Evolutionary conservation across 2,329 filamentous ascomycete genomes (phyloP).

Genomic region (Nothomitra cinnamomea): DNA sequence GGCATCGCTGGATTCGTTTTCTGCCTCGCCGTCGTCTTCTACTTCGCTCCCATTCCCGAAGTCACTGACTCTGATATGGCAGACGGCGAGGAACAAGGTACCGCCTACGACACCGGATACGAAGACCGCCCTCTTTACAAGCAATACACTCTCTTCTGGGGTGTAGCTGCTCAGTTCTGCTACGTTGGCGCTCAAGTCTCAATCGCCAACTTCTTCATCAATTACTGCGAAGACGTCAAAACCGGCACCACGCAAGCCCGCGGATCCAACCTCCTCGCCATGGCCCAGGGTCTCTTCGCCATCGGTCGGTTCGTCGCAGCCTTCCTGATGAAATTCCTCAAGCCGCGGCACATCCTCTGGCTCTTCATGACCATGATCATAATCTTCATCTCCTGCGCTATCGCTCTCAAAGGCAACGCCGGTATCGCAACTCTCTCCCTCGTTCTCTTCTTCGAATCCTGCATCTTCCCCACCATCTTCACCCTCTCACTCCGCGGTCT

Average conservation of each 20-base stretch:
- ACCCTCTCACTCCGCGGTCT: conserved; percentile 61
- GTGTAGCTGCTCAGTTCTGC: conserved; percentile 59
- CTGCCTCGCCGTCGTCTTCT: conserved; percentile 47
- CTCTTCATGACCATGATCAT: conserved; percentile 47
- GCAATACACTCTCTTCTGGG: conserved; percentile 62
- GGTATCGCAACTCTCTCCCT: conserved; percentile 47
- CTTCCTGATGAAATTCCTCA: conserved; percentile 46
- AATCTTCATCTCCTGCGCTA: conserved; percentile 37
- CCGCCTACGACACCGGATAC: conserved; percentile 29
- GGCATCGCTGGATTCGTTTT: conserved; percentile 59
- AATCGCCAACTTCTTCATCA: conserved; percentile 50
- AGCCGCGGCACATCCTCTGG: conserved; percentile 54
- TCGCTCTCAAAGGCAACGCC: conserved; percentile 32
- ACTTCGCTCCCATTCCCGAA: conserved; percentile 50
- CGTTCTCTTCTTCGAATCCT: conserved; percentile 67
- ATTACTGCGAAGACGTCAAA: conserved; percentile 48
- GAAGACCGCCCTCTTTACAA: conserved; percentile 47
- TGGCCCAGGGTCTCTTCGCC: conserved; percentile 57
- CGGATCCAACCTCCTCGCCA: conserved; percentile 53
- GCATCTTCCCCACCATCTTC: conserved; percentile 70
- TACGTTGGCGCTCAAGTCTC: conserved; percentile 60
- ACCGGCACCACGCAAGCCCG: conserved; percentile 34
- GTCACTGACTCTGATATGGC: conserved; percentile 56
- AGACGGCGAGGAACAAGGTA: conserved; percentile 37
- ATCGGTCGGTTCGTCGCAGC: conserved; percentile 54